A percentile compares a stretch with the other conserved stretches of the same genome.
Evolutionary conservation across 257 asterid genomes (phyloP).

Genomic region (Handroanthus guayacan): DNA sequence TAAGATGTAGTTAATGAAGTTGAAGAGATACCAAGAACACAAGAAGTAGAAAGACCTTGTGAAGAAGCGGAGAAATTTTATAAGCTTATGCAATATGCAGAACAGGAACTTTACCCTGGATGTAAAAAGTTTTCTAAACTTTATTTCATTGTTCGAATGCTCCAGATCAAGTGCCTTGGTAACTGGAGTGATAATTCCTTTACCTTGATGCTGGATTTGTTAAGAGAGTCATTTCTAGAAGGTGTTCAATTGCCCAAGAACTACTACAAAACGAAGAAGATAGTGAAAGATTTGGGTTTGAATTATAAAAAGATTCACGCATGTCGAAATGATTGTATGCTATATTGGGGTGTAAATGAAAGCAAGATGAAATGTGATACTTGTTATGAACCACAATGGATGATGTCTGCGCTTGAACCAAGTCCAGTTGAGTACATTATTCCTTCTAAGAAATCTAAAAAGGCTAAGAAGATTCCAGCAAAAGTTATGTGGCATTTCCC

Average conservation of each 20-base stretch:
- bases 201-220: conserved; percentile 16
- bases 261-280: conserved; percentile 12
- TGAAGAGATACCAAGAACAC: too few relatives aligned
- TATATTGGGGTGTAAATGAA: conserved; percentile 21
- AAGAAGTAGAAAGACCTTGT: too few relatives aligned
- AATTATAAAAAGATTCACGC: conserved; percentile 22
- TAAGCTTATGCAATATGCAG: too few relatives aligned
- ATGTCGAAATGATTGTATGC: conserved; percentile 29
- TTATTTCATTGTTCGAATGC: too few relatives aligned
- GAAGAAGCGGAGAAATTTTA: too few relatives aligned
- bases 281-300: conserved; percentile 27
- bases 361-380: background rate
- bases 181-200: too few relatives aligned
- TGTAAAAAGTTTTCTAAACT: too few relatives aligned
- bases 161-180: background rate
- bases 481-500: conserved; percentile 2
- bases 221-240: background rate
- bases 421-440: background rate
- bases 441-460: background rate
- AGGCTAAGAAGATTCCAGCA: background rate
- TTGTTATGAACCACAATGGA: conserved; percentile 1
- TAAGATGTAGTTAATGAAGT: too few relatives aligned
- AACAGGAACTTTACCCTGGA: too few relatives aligned
- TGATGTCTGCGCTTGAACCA: background rate
- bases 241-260: conserved; percentile 15